Conservation (phyloP, 2,329 filamentous ascomycete species). For the Aspergillus awamori region DNA sequence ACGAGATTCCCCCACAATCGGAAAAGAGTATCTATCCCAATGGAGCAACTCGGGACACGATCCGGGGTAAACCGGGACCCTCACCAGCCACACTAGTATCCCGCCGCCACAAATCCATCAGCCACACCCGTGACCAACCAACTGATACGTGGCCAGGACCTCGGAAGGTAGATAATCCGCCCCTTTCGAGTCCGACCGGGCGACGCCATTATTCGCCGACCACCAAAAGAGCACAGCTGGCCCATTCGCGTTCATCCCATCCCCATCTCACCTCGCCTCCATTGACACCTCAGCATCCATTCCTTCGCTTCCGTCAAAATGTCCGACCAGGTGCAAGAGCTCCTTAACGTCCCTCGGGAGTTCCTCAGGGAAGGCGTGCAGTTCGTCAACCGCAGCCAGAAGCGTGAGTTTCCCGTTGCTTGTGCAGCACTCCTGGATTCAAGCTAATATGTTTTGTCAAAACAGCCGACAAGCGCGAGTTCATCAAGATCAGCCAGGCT, state of each 20-base stretch:
- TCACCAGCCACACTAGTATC: not conserved
- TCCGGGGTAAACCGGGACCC: not conserved
- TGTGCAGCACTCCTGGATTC: not conserved
- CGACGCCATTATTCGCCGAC: slow-evolving; percentile 3
- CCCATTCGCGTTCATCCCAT: slow-evolving; percentile 4
- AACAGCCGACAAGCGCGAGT: slow-evolving; percentile 61
- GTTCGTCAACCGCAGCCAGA: slow-evolving; percentile 28
- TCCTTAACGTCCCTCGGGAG: slow-evolving; percentile 28
- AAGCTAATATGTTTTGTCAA: slow-evolving; percentile 10
- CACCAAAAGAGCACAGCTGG: slow-evolving; percentile 11
- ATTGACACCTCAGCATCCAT: not conserved
- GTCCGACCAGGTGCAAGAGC: slow-evolving; percentile 28
- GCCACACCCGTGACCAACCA: not conserved
- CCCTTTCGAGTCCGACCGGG: not conserved
- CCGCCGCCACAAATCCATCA: not conserved
- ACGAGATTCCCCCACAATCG: too few species aligned
- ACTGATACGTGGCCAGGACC: slow-evolving; percentile 9
- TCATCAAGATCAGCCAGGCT: slow-evolving; percentile 63
- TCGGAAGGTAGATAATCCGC: slow-evolving; percentile 1
- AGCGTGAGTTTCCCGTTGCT: slow-evolving; percentile 21
- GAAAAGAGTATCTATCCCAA: not conserved
- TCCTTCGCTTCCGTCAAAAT: slow-evolving; percentile 16
- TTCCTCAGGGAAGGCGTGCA: slow-evolving; percentile 27
- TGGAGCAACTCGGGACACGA: not conserved
- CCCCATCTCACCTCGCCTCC: not conserved